These are phyloP conservation scores for Alternaria arbusti DNA, from an alignment of 2,329 filamentous ascomycete species.

Conservation along the genomic window DNA sequence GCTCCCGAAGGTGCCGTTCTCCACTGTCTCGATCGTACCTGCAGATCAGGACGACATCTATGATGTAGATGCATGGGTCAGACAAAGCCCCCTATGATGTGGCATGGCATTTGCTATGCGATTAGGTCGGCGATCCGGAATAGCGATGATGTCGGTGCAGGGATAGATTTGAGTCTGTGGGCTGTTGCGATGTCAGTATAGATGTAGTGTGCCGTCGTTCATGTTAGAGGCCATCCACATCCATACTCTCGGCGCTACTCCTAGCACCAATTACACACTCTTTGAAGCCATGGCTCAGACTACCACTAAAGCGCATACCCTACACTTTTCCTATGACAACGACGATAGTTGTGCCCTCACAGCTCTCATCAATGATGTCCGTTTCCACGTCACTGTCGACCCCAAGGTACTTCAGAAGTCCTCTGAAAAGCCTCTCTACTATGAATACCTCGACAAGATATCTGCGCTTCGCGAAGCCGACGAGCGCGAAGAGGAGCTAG, in stretches of 20 bases:
- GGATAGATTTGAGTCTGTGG: not conserved
- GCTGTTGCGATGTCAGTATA: not conserved
- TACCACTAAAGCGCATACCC: constrained; percentile 12
- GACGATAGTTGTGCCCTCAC: constrained; percentile 22
- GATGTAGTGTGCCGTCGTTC: not conserved
- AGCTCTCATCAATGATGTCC: constrained; percentile 25
- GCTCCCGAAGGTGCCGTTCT: not conserved
- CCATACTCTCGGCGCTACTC: not conserved
- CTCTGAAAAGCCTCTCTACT: constrained; percentile 20
- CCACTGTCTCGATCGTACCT: constrained; percentile 17
- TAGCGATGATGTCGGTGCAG: constrained; percentile 10
- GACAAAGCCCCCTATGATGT: constrained; percentile 8
- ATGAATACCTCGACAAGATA: constrained; percentile 26
- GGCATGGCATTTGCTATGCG: constrained; percentile 5
- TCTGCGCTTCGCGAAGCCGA: constrained; percentile 20
- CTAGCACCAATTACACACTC: not conserved
- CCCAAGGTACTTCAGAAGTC: constrained; percentile 17
- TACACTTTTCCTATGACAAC: constrained; percentile 21
- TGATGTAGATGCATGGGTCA: constrained; percentile 16
- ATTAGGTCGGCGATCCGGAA: not conserved
- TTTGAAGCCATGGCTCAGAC: constrained; percentile 14
- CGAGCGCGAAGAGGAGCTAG: constrained; percentile 17
- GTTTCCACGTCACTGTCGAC: constrained; percentile 21
- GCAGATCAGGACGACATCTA: constrained; percentile 14
- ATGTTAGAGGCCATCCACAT: not conserved